Conservation (phyloP, 75 land plant species). For the Selaginella moellendorffii region DNA sequence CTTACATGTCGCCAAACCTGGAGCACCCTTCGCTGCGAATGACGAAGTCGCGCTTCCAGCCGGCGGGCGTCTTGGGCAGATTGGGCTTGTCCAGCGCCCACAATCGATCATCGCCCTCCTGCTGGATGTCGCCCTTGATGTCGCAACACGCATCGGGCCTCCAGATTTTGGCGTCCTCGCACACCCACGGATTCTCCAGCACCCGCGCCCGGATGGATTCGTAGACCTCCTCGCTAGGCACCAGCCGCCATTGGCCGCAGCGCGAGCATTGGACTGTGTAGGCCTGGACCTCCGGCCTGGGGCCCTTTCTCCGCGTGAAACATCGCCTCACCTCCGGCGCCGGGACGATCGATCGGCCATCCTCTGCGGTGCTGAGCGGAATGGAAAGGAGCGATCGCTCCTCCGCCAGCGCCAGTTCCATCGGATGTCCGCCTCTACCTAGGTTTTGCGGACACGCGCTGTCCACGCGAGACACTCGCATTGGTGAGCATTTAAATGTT, state of each 20-base stretch:
- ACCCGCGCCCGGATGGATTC: neutral
- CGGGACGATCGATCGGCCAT: too few species aligned
- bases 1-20: conserved; percentile 7
- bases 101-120: neutral
- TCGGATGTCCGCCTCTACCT: too few species aligned
- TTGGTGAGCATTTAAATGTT: too few species aligned
- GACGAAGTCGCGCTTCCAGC: conserved; percentile 4
- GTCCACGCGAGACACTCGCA: too few species aligned
- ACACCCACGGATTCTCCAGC: neutral
- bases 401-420: too few species aligned
- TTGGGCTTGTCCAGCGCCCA: conserved; percentile 4
- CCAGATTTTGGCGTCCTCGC: neutral
- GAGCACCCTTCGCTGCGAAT: conserved; percentile 6
- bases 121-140: neutral
- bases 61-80: neutral
- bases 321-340: too few species aligned
- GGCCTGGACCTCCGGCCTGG: neutral
- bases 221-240: neutral
- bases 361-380: too few species aligned
- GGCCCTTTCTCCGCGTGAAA: neutral
- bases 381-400: too few species aligned
- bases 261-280: neutral
- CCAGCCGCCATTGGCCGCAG: neutral
- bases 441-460: too few species aligned
- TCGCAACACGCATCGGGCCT: neutral